Evolutionary conservation across 2,329 filamentous ascomycete genomes (phyloP).

Genomic region (Apiospora arundinis): DNA sequence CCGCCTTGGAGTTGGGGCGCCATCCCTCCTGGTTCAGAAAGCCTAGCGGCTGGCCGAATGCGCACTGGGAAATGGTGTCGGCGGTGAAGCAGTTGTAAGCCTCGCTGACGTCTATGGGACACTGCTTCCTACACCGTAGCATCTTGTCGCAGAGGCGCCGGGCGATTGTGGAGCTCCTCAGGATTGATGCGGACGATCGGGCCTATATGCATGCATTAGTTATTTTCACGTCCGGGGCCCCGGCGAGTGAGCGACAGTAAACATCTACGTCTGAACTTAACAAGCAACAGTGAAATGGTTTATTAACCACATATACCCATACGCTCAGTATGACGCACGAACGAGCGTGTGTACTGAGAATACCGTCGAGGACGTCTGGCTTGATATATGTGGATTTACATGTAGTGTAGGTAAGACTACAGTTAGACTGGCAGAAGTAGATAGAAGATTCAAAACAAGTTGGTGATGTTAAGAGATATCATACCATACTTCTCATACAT

Average conservation of each 20-base stretch:
- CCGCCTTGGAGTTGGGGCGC: constrained; percentile 28
- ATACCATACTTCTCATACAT: constrained; percentile 35
- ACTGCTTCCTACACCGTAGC: constrained; percentile 28
- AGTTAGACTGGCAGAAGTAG: too few relatives aligned
- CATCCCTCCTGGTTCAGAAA: constrained; percentile 28
- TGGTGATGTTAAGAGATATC: background rate
- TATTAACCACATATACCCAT: background rate
- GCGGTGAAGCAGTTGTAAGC: constrained; percentile 33
- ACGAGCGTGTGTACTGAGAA: too few relatives aligned
- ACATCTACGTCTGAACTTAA: too few relatives aligned
- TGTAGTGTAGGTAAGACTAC: too few relatives aligned
- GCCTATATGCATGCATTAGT: background rate
- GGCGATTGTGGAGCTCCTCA: constrained; percentile 27
- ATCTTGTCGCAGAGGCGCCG: constrained; percentile 40
- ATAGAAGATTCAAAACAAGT: background rate
- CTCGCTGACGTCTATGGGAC: constrained; percentile 24
- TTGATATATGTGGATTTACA: too few relatives aligned
- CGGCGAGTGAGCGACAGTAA: too few relatives aligned
- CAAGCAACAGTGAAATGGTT: too few relatives aligned
- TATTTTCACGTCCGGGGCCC: background rate
- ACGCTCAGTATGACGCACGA: too few relatives aligned
- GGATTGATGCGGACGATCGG: constrained; percentile 24
- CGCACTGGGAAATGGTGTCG: constrained; percentile 33
- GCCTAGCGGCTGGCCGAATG: constrained; percentile 31
- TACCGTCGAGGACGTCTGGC: too few relatives aligned